Conservation (phyloP, 177 flowering plant genomes). For the Vitis hybrid region DNA sequence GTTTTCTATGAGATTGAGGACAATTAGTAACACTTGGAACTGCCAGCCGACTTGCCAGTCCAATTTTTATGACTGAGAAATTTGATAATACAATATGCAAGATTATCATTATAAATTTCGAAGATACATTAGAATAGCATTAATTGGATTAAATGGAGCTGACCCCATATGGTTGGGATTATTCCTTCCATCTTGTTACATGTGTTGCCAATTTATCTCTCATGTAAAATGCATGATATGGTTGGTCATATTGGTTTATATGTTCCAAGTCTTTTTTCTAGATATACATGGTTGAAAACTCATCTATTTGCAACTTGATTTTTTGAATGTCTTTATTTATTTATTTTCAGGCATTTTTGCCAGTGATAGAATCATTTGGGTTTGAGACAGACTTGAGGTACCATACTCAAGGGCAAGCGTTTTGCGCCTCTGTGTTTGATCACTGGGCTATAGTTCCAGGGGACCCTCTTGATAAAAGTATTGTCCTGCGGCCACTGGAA, state of each 20-base stretch:
- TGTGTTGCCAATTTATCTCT: background rate
- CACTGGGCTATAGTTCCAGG: constrained; percentile 99
- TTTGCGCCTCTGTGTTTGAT: constrained; percentile 78
- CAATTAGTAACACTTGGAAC: background rate
- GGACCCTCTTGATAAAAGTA: constrained; percentile 93
- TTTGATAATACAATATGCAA: too few species aligned
- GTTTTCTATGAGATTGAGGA: background rate
- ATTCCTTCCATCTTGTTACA: background rate
- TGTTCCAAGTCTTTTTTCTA: background rate
- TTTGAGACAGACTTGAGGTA: constrained; percentile 98
- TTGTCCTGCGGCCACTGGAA: constrained; percentile 89
- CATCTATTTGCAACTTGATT: background rate
- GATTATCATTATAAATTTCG: too few species aligned
- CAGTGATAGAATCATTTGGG: constrained; percentile 97
- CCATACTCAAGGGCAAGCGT: constrained; percentile 99
- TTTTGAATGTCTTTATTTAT: constrained; percentile 3
- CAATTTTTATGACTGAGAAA: background rate
- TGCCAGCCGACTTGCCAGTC: background rate
- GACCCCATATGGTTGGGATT: background rate
- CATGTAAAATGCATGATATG: background rate
- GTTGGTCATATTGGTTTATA: background rate
- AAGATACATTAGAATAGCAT: too few species aligned
- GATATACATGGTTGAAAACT: background rate
- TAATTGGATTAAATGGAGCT: too few species aligned
- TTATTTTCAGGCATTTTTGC: constrained; percentile 78